These are phyloP conservation scores for Didymella sp. DNA, from an alignment of 2,329 filamentous ascomycete species.

Conservation along the genomic window DNA sequence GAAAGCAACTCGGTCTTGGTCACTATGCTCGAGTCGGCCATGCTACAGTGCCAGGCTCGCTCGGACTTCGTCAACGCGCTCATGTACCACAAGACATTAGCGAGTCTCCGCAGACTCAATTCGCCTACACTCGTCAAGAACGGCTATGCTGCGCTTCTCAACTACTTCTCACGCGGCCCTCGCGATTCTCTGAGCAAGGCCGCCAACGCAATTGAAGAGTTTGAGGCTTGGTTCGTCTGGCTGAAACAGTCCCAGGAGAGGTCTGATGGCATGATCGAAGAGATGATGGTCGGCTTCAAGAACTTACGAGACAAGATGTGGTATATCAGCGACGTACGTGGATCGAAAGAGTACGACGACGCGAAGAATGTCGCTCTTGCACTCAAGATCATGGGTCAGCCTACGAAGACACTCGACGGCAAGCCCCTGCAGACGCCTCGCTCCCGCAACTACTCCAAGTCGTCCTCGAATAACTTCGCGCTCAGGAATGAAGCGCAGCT, in stretches of 20 bases:
- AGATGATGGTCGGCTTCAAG: slow-evolving; percentile 75
- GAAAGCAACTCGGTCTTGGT: slow-evolving; percentile 63
- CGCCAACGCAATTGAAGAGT: slow-evolving; percentile 76
- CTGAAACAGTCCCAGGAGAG: slow-evolving; percentile 82
- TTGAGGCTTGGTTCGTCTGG: slow-evolving; percentile 82
- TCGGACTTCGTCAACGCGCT: slow-evolving; percentile 86
- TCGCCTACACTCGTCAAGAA: slow-evolving; percentile 68
- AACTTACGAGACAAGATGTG: slow-evolving; percentile 95
- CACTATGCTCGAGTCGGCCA: slow-evolving; percentile 77
- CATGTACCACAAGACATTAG: slow-evolving; percentile 82
- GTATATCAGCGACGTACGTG: slow-evolving; percentile 93
- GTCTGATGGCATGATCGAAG: slow-evolving; percentile 74
- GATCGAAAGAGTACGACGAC: slow-evolving; percentile 86
- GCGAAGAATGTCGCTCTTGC: slow-evolving; percentile 85
- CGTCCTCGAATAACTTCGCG: slow-evolving; percentile 66
- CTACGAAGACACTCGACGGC: slow-evolving; percentile 51
- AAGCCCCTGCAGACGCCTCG: slow-evolving; percentile 50
- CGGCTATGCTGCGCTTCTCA: slow-evolving; percentile 73
- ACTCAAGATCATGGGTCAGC: slow-evolving; percentile 84
- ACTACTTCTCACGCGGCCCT: slow-evolving; percentile 76
- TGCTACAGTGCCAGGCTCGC: slow-evolving; percentile 76
- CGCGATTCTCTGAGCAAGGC: slow-evolving; percentile 73
- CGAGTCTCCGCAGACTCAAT: slow-evolving; percentile 70
- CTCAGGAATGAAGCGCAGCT: slow-evolving; percentile 84
- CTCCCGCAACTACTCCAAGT: slow-evolving; percentile 53